Percentiles rank a stretch among this genome's conserved stretches.
Evolutionary conservation across 2,329 filamentous ascomycete species (phyloP).

Genomic region (Fusarium solani-melongenae): DNA sequence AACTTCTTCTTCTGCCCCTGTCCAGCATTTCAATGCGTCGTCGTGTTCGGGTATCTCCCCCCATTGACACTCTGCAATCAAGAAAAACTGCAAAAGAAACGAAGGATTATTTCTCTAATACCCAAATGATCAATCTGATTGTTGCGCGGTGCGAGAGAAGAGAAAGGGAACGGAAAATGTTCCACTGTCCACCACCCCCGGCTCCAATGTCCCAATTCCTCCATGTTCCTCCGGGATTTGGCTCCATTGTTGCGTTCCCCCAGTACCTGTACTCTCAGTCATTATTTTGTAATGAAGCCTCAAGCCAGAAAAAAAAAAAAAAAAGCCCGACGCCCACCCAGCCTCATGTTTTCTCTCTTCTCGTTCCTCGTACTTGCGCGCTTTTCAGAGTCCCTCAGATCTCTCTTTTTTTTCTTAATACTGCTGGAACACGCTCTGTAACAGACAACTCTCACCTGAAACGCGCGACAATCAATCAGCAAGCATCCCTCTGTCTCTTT

Average conservation of each 20-base stretch:
- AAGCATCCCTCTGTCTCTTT: not conserved
- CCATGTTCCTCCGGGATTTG: constrained; percentile 17
- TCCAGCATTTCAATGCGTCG: not conserved
- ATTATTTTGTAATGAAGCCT: not conserved
- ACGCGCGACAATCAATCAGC: constrained; percentile 16
- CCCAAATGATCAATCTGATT: not conserved
- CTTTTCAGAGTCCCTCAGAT: not conserved
- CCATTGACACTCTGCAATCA: constrained; percentile 5
- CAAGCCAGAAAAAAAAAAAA: too few relatives aligned
- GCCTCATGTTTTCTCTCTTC: constrained; percentile 4
- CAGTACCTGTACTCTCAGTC: constrained; percentile 9
- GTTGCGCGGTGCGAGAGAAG: too few relatives aligned
- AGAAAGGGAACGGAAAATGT: not conserved
- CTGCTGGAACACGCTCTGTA: constrained; percentile 25
- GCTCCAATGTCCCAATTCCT: constrained; percentile 4
- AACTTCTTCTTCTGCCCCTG: constrained; percentile 12
- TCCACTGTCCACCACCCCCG: constrained; percentile 12
- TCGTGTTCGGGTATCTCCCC: constrained; percentile 15
- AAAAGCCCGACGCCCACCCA: constrained; percentile 5
- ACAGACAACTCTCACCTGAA: constrained; percentile 34
- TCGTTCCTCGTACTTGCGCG: constrained; percentile 4
- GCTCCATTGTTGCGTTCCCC: constrained; percentile 20
- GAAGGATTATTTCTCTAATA: not conserved
- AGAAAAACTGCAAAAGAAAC: not conserved
- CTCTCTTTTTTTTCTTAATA: not conserved